A percentile compares a stretch with the other conserved stretches of the same genome.
Evolutionary conservation across 2,329 filamentous ascomycete species (phyloP).

Genomic region (Pseudopyrenochaeta lycopersici): DNA sequence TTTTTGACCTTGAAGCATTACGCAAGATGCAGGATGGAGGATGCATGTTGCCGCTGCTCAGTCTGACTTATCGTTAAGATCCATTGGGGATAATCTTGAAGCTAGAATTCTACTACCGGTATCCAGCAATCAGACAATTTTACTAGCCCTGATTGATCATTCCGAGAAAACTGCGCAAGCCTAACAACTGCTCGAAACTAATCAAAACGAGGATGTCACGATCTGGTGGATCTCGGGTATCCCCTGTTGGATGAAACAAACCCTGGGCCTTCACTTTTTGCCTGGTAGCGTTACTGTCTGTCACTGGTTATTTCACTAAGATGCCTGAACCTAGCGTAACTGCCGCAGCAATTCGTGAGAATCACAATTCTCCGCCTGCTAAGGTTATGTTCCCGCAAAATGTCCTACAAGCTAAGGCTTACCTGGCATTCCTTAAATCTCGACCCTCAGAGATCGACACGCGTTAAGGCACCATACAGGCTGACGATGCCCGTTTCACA

Average conservation of each 20-base stretch:
- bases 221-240: neutral
- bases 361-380: slow-evolving; percentile 13
- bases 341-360: slow-evolving; percentile 1
- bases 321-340: slow-evolving; percentile 17
- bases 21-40: neutral
- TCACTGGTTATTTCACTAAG: slow-evolving; percentile 1
- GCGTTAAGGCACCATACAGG: slow-evolving; percentile 22
- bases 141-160: slow-evolving; percentile 1
- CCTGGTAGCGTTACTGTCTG: neutral
- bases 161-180: neutral
- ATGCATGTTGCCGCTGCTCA: neutral
- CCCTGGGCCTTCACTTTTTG: neutral
- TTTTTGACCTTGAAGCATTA: neutral
- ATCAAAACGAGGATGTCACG: neutral
- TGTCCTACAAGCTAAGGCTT: slow-evolving; percentile 22
- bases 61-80: neutral
- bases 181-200: neutral
- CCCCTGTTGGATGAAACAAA: slow-evolving; percentile 3
- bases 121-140: slow-evolving; percentile 2
- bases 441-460: slow-evolving; percentile 29
- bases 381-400: slow-evolving; percentile 6
- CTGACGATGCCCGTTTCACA: slow-evolving; percentile 21
- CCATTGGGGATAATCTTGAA: neutral
- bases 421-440: slow-evolving; percentile 31
- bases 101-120: slow-evolving; percentile 1